Evolutionary conservation across 2,329 filamentous ascomycete species (phyloP), one percentile per base, ranked within the genome.

Genomic region (Apiospora sp.): DNA sequence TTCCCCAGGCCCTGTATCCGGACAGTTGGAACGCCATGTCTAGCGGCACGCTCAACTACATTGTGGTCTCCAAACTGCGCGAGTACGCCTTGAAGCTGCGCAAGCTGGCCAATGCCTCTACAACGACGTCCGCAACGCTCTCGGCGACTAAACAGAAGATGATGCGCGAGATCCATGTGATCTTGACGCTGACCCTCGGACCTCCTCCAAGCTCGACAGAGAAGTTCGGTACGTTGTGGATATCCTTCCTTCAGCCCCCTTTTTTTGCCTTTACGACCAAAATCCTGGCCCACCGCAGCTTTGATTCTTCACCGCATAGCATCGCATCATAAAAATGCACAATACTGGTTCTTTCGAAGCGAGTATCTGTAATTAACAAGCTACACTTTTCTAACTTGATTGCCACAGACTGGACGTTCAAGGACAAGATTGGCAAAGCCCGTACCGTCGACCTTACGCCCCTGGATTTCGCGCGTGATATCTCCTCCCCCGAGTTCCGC

Each of bases 11-110:
- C 0, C 83, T 97, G 2, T 97, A 96, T 80, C 94, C 94, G 0
- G 95, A 97, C 80, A 91, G 88, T 71, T 96, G 89, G 87, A 96
- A 94, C 80, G 93, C 94, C 4, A 88, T 88, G 85, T 91, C 91
- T 77, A 94, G 92, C 37, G 82, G 86, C 0, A 86, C 89, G 24
- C 90, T 97, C 84, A 93, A 95, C 80, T 87, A 84, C 71, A 86
- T 97, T 43, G 86, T 97, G 74, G 95, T 94, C 14, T 95, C 92
- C 24, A 97, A 97, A 84, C 88, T 98, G 46, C 92, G 95, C n/a
- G 94, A 97, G 82, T 92, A 94, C 77, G 94, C 92, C 1, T 83
- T 97, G n/a, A 84, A 86, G 37, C 87, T 97, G 14, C 90, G 94
- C n/a, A 82, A 83, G 1, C 80, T 95, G 61, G 84, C 87, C 48